These are phyloP conservation scores for Closterium sp. DNA, from an alignment of 139 green algal species.

Conservation along the genomic window DNA sequence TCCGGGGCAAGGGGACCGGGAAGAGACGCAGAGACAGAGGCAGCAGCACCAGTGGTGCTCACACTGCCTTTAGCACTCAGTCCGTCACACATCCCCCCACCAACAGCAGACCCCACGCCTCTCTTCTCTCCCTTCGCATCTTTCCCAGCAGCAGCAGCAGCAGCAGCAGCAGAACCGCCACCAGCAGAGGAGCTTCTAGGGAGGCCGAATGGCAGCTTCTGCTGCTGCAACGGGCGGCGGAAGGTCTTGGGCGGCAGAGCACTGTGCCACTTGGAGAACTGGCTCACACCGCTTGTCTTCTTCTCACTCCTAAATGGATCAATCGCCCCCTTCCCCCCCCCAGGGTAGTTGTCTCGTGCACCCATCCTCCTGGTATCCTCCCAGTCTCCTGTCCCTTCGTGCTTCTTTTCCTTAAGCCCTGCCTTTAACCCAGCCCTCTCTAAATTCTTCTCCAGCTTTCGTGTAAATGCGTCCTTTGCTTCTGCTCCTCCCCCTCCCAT, in stretches of 20 bases:
- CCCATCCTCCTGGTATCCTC: background rate
- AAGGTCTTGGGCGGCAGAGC: background rate
- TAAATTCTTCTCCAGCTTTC: background rate
- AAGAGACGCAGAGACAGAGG: background rate
- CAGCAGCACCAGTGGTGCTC: background rate
- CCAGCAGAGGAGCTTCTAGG: background rate
- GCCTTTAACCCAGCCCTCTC: background rate
- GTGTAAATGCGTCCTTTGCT: background rate
- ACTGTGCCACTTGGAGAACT: background rate
- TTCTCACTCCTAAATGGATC: background rate
- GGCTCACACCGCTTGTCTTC: background rate
- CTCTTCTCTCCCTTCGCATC: background rate
- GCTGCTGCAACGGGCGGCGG: background rate
- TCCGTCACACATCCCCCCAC: background rate
- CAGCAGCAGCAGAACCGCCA: background rate
- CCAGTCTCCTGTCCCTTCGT: background rate
- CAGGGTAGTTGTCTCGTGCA: background rate
- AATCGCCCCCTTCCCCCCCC: background rate
- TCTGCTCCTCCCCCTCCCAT: background rate
- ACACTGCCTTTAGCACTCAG: background rate
- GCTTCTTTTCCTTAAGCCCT: background rate
- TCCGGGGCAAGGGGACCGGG: background rate
- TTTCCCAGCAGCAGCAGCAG: background rate
- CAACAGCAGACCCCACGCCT: background rate
- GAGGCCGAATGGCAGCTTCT: background rate